Evolutionary conservation across 2,329 filamentous ascomycete genomes (phyloP).

Genomic region (Colletotrichum costaricense): DNA sequence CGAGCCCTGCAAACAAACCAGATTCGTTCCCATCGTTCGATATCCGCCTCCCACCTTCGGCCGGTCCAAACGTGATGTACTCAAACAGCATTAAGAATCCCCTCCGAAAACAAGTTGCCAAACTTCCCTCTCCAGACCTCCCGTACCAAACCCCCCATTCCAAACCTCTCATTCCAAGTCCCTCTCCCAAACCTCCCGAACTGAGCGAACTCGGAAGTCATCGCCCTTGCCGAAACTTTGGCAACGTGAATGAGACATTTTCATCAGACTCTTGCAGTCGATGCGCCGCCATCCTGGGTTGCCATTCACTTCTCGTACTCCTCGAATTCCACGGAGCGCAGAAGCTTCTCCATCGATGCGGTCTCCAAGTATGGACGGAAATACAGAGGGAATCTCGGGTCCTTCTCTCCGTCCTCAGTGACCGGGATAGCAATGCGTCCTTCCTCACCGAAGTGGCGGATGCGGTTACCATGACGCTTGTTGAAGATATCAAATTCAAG

Average conservation of each 20-base stretch:
- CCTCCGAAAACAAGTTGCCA: not conserved
- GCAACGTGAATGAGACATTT: not conserved
- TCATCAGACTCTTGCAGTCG: not conserved
- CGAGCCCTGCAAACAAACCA: not conserved
- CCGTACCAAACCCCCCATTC: too few relatives aligned
- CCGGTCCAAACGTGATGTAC: not conserved
- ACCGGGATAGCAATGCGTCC: conserved; percentile 6
- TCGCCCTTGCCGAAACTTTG: not conserved
- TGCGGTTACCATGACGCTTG: not conserved
- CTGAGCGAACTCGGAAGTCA: not conserved
- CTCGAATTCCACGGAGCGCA: conserved; percentile 22
- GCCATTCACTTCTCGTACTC: conserved; percentile 18
- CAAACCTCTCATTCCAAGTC: not conserved
- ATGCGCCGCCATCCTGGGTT: not conserved
- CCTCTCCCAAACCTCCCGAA: not conserved
- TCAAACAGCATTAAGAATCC: conserved; percentile 7
- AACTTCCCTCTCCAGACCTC: not conserved
- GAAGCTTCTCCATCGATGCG: not conserved
- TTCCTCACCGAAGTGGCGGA: not conserved
- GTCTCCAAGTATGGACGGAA: conserved; percentile 9
- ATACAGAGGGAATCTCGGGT: not conserved
- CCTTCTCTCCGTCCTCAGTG: not conserved
- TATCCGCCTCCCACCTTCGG: not conserved
- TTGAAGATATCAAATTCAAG: conserved; percentile 54
- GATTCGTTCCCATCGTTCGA: not conserved